Evolutionary conservation across 75 land plant genomes (phyloP), one percentile per base, ranked within the genome.

Genomic region (Chamaecyparis obtusa): DNA sequence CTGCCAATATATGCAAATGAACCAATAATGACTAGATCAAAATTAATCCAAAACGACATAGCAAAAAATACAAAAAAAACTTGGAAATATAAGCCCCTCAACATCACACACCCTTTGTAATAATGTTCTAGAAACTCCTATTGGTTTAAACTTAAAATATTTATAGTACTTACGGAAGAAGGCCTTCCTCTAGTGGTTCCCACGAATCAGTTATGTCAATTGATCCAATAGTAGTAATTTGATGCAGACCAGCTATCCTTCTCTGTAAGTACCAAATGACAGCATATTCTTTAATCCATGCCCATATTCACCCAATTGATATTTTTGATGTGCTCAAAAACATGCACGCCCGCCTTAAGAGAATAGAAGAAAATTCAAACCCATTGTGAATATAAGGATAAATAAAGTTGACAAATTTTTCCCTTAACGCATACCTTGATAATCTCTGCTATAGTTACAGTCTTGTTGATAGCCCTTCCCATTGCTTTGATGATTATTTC

Each of bases 181-280:
- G 97, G 72, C 99, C 99, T 87, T 97, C 99, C 86, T 97, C 99
- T 51, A 97, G 83, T 37, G 99, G 99, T 71, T 96, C 96, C 99
- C 99, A 97, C 14, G 93, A 92, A 83, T 97, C 99, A 78, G 93
- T 94, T 43, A 97, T 97, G 89, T 96, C 98, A 75, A 96, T 97
- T 2, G 99, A 96, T 64, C 95, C 96, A 91, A 96, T 96, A 9
- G 94, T 72, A 37, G 99, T 96, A 85, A 83, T 93, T 88, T 97
- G 99, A 85, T 97, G 99, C 78, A 97, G 95, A 85, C 97, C 98
- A 84, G 87, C 94, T 91, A 96, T 93, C 88, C 98, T 94, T 86
- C 97, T 93, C 97, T 96, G 91, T 86, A 88, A 74, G 76, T 9
- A 72, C 35, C 14, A 74, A 74, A 74, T 13, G 15, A 71, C 36